These are phyloP conservation scores for Citrullus mucosospermus DNA, from an alignment of 306 rosid species.

Conservation along the genomic window DNA sequence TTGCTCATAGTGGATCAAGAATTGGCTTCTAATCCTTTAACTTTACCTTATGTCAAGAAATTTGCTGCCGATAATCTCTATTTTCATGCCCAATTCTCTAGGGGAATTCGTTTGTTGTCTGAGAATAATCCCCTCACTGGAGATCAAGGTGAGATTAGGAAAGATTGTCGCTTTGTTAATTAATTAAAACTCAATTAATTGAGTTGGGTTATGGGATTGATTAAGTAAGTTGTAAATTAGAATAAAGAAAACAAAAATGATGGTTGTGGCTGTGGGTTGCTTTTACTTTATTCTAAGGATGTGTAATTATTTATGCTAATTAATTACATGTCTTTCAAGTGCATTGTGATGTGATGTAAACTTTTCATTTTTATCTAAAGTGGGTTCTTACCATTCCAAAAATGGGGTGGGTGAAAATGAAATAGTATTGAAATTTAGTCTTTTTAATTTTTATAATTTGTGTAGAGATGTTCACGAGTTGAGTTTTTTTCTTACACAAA, in stretches of 20 bases:
- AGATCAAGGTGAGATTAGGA: constrained; percentile 56
- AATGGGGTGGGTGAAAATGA: too few relatives aligned
- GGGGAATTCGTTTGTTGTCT: constrained; percentile 40
- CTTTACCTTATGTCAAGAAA: constrained; percentile 50
- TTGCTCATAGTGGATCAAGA: constrained; percentile 53
- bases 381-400: too few relatives aligned
- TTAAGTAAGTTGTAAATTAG: too few relatives aligned
- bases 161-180: constrained; percentile 52
- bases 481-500: too few relatives aligned
- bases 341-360: background rate
- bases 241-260: too few relatives aligned
- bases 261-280: background rate
- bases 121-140: constrained; percentile 53
- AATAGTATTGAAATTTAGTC: too few relatives aligned
- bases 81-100: constrained; percentile 56
- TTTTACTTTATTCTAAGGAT: too few relatives aligned
- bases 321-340: background rate
- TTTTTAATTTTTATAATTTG: too few relatives aligned
- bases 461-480: too few relatives aligned
- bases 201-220: background rate
- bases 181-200: background rate
- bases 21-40: constrained; percentile 41
- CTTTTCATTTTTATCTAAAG: background rate
- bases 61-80: constrained; percentile 60
- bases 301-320: too few relatives aligned